A percentile compares a stretch with the other conserved stretches of the same genome.
phyloP scores from a whole-genome alignment of 2,329 filamentous ascomycete species.

The Calonectria pteridis region DNA sequence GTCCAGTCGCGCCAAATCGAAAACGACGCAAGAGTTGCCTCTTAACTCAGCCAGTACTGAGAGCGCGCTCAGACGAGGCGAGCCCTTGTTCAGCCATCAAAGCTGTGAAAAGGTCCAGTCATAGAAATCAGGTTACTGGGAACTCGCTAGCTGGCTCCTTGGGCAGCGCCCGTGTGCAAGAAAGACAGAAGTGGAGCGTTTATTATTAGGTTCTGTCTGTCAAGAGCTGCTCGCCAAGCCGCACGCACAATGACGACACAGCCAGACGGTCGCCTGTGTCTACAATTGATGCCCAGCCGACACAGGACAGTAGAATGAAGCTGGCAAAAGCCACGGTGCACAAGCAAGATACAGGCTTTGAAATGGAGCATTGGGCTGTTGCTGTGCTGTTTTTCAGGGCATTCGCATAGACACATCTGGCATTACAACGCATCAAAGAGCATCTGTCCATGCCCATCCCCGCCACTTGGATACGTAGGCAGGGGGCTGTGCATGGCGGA shows the following conservation, averaged over 20 bases:
- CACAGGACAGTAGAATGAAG: not conserved
- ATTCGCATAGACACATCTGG: not conserved
- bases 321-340: not conserved
- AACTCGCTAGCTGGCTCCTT: not conserved
- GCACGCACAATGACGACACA: slow-evolving; percentile 46
- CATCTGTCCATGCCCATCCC: slow-evolving; percentile 32
- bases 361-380: not conserved
- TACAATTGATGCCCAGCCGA: not conserved
- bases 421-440: slow-evolving; percentile 18
- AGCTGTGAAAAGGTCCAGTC: not conserved
- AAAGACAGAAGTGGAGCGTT: slow-evolving; percentile 27
- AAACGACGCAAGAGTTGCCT: not conserved
- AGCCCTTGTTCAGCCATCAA: not conserved
- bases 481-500: slow-evolving; percentile 49
- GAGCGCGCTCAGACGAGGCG: not conserved
- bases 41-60: not conserved
- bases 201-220: slow-evolving; percentile 32
- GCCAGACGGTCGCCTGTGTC: not conserved
- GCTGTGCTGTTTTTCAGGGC: not conserved
- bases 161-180: slow-evolving; percentile 1
- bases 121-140: not conserved
- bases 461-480: slow-evolving; percentile 41
- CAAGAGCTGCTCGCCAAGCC: slow-evolving; percentile 24
- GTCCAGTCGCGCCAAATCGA: not conserved
- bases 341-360: not conserved